phyloP scores from a whole-genome alignment of 2,329 filamentous ascomycete species.

The Phaeosphaeriaceae sp. region DNA sequence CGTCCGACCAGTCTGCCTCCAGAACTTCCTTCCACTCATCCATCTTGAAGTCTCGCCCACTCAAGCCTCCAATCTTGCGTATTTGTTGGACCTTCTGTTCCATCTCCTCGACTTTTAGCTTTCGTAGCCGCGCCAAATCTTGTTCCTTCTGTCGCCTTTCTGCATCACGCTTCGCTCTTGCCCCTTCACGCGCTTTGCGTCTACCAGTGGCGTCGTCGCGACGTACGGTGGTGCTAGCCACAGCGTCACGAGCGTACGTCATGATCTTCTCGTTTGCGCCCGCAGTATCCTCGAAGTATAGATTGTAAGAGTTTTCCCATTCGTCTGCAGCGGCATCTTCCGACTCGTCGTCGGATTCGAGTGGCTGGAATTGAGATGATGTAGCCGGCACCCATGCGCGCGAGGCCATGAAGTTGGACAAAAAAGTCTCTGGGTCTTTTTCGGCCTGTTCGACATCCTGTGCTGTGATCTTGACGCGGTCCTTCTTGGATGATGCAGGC shows the following conservation, averaged over 20 bases:
- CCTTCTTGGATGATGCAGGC: conserved; percentile 34
- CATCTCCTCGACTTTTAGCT: conserved; percentile 88
- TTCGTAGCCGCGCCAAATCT: conserved; percentile 82
- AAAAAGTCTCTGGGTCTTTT: conserved; percentile 85
- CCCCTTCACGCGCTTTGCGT: conserved; percentile 78
- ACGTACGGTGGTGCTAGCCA: conserved; percentile 81
- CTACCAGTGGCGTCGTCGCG: conserved; percentile 80
- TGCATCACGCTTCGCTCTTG: conserved; percentile 77
- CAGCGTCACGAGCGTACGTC: conserved; percentile 87
- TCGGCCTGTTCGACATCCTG: conserved; percentile 74
- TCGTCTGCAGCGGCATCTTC: conserved; percentile 78
- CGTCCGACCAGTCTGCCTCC: conserved; percentile 86
- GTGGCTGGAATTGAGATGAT: conserved; percentile 73
- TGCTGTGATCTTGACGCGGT: conserved; percentile 52
- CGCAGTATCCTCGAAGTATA: conserved; percentile 91
- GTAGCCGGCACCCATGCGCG: conserved; percentile 83
- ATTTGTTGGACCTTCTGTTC: conserved; percentile 87
- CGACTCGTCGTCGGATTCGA: conserved; percentile 90
- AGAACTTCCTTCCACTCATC: conserved; percentile 86
- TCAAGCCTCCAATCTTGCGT: conserved; percentile 84
- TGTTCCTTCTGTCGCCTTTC: conserved; percentile 77
- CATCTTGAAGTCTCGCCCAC: conserved; percentile 69
- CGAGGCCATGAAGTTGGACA: conserved; percentile 95
- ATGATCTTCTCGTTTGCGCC: conserved; percentile 87
- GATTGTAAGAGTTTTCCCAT: conserved; percentile 92